These are phyloP conservation scores for Cadophora malorum DNA, from an alignment of 2,329 filamentous ascomycete genomes.

Conservation along the genomic window DNA sequence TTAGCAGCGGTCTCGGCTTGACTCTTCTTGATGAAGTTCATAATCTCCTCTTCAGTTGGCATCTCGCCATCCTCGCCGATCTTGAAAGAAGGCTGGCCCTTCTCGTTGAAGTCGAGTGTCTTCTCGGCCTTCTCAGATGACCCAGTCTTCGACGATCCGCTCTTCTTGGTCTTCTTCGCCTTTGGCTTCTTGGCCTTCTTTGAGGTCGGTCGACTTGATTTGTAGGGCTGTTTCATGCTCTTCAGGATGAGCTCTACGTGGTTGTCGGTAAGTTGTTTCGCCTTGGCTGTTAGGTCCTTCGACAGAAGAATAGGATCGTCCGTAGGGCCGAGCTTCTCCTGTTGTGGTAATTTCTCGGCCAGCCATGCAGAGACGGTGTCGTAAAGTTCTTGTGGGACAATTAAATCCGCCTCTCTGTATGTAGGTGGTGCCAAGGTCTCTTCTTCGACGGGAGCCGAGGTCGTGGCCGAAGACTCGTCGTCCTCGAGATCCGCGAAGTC, in stretches of 20 bases:
- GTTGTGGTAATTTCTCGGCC: slow-evolving; percentile 70
- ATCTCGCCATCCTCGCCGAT: slow-evolving; percentile 51
- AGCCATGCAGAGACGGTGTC: slow-evolving; percentile 76
- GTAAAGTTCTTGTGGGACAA: slow-evolving; percentile 66
- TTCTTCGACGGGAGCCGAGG: slow-evolving; percentile 48
- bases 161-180: slow-evolving; percentile 40
- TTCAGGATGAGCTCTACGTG: slow-evolving; percentile 75
- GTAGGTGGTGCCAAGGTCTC: slow-evolving; percentile 65
- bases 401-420: slow-evolving; percentile 77
- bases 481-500: slow-evolving; percentile 82
- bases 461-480: slow-evolving; percentile 53
- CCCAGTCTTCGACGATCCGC: slow-evolving; percentile 38
- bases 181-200: slow-evolving; percentile 49
- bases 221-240: slow-evolving; percentile 62
- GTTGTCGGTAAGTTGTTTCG: slow-evolving; percentile 73
- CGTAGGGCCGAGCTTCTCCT: slow-evolving; percentile 71
- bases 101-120: slow-evolving; percentile 51
- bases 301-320: slow-evolving; percentile 78
- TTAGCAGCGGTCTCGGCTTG: slow-evolving; percentile 28
- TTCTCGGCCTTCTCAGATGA: slow-evolving; percentile 44
- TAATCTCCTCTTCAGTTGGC: slow-evolving; percentile 56
- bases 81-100: slow-evolving; percentile 46
- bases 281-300: slow-evolving; percentile 73
- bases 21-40: slow-evolving; percentile 59
- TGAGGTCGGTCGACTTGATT: slow-evolving; percentile 34